Evolutionary conservation across 2,329 filamentous ascomycete species (phyloP).

Genomic region (Ophiostoma sp.): DNA sequence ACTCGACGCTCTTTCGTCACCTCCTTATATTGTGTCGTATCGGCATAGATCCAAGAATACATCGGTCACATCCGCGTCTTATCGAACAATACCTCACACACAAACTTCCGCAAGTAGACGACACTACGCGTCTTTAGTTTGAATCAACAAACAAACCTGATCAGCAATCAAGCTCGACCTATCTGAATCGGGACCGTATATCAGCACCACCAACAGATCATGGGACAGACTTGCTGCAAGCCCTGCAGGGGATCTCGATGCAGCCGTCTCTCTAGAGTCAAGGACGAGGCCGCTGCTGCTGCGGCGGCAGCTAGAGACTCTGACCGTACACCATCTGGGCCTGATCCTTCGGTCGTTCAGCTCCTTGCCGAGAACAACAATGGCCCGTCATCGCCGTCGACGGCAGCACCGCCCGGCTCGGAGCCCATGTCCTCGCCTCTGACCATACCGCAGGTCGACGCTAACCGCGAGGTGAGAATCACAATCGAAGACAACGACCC

Average conservation of each 20-base stretch:
- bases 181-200: background rate
- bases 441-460: constrained; percentile 1
- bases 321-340: background rate
- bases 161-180: no score
- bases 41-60: background rate
- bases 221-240: constrained; percentile 18
- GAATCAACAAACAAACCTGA: background rate
- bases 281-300: constrained; percentile 9
- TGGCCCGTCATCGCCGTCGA: background rate
- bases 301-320: background rate
- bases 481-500: background rate
- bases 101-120: background rate
- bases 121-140: background rate
- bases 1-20: background rate
- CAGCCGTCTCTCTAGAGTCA: background rate
- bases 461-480: background rate
- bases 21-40: background rate
- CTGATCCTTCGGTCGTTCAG: background rate
- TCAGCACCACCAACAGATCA: background rate
- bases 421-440: constrained; percentile 6
- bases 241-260: background rate
- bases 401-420: background rate
- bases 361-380: background rate
- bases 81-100: background rate
- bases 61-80: background rate